Percentiles rank a stretch among this genome's conserved stretches.
Evolutionary conservation across 805 yeast species (phyloP).

Genomic region (Candida quercuum): DNA sequence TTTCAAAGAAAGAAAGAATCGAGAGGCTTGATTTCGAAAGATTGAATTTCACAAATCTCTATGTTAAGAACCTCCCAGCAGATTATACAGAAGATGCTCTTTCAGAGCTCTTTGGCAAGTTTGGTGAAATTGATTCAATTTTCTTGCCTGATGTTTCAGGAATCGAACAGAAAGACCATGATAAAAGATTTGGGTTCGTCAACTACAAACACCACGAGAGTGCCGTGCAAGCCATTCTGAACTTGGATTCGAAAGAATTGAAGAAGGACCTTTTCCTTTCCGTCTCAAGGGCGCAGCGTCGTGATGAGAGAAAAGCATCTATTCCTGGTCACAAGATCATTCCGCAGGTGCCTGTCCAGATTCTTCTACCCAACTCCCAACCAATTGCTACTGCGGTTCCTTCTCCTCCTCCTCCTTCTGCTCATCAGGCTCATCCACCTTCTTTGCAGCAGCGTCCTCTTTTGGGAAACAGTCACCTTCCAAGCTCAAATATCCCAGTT

Average conservation of each 20-base stretch:
- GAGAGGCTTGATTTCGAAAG: slow-evolving; percentile 38
- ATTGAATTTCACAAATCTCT: slow-evolving; percentile 45
- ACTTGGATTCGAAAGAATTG: slow-evolving; percentile 39
- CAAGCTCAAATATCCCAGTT: not conserved
- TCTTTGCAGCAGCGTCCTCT: too few species aligned
- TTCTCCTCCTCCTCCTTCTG: not conserved
- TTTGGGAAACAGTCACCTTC: too few species aligned
- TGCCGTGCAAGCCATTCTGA: slow-evolving; percentile 41
- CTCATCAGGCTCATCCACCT: too few species aligned
- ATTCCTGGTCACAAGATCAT: not conserved
- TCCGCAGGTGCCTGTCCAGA: not conserved
- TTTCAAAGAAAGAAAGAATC: slow-evolving; percentile 53
- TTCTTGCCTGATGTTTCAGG: slow-evolving; percentile 51
- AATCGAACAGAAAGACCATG: slow-evolving; percentile 5
- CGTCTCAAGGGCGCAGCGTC: slow-evolving; percentile 43
- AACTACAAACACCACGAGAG: slow-evolving; percentile 41
- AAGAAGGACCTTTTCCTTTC: slow-evolving; percentile 23
- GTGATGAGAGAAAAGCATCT: slow-evolving; percentile 24
- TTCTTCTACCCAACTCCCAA: slow-evolving; percentile 2
- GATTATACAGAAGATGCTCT: slow-evolving; percentile 33
- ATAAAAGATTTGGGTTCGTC: slow-evolving; percentile 40
- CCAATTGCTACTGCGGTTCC: too few species aligned
- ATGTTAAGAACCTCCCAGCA: slow-evolving; percentile 42
- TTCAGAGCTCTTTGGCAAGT: slow-evolving; percentile 35
- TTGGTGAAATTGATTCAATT: slow-evolving; percentile 45